Evolutionary conservation across 441 rosid genomes (phyloP).

Genomic region (Erodium moschatum): DNA sequence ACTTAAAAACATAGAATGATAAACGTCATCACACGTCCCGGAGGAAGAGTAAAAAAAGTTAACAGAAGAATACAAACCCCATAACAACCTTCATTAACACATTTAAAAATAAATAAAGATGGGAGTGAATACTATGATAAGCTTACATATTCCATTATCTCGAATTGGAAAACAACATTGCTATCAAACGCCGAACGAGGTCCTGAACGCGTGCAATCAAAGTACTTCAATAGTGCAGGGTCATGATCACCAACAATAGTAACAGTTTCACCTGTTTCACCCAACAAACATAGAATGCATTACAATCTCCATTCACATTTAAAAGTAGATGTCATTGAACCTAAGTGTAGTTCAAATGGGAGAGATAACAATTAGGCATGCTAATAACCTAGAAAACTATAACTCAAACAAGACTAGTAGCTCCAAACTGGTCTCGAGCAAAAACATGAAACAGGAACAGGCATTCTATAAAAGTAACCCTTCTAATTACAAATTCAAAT

Average conservation of each 20-base stretch:
- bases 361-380: not conserved
- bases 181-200: conserved; percentile 85
- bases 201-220: conserved; percentile 87
- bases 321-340: not conserved
- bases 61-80: conserved; percentile 1
- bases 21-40: not conserved
- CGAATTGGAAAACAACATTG: conserved; percentile 81
- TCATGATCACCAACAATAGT: conserved; percentile 80
- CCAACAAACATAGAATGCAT: conserved; percentile 9
- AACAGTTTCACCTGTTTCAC: conserved; percentile 63
- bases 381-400: not conserved
- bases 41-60: not conserved
- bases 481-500: no score
- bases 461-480: not conserved
- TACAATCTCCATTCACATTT: not conserved
- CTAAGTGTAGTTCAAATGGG: not conserved
- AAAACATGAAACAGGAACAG: not conserved
- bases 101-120: not conserved
- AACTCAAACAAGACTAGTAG: not conserved
- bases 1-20: not conserved
- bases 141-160: conserved; percentile 91
- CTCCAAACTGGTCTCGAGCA: not conserved
- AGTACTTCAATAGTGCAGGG: conserved; percentile 59
- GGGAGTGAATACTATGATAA: not conserved
- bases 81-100: not conserved